A percentile compares a stretch with the other conserved stretches of the same genome.
Conservation (phyloP, 306 rosid species). For the Dryas alaskensis region DNA sequence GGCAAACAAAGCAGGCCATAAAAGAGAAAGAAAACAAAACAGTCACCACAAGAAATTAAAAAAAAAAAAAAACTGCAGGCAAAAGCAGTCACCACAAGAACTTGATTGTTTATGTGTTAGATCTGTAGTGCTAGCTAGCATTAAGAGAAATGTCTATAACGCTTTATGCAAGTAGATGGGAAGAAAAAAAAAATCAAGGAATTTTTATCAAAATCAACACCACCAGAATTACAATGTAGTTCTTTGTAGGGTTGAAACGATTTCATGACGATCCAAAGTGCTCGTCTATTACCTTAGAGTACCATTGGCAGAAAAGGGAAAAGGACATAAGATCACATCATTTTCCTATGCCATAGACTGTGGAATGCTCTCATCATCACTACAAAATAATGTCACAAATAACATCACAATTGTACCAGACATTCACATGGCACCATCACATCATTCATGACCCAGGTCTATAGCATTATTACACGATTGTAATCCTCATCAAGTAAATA, state of each 20-base stretch:
- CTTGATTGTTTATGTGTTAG: neutral
- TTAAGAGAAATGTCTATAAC: neutral
- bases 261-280: neutral
- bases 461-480: conserved; percentile 12
- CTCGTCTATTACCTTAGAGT: neutral
- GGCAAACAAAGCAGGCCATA: no score
- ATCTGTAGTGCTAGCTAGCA: neutral
- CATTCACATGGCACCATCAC: conserved; percentile 40
- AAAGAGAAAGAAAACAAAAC: no score
- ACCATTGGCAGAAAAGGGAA: neutral
- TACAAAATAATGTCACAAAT: conserved; percentile 20
- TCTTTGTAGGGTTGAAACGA: neutral
- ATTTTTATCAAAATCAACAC: neutral
- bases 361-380: conserved; percentile 19
- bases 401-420: conserved; percentile 27
- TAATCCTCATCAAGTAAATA: conserved; percentile 7
- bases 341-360: neutral
- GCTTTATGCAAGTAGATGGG: neutral
- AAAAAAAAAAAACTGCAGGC: no score
- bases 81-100: no score
- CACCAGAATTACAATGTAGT: neutral
- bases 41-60: no score
- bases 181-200: neutral
- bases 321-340: conserved; percentile 20
- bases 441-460: conserved; percentile 24